Conservation (phyloP, 257 asterid species). For the Solanum lignicaule region DNA sequence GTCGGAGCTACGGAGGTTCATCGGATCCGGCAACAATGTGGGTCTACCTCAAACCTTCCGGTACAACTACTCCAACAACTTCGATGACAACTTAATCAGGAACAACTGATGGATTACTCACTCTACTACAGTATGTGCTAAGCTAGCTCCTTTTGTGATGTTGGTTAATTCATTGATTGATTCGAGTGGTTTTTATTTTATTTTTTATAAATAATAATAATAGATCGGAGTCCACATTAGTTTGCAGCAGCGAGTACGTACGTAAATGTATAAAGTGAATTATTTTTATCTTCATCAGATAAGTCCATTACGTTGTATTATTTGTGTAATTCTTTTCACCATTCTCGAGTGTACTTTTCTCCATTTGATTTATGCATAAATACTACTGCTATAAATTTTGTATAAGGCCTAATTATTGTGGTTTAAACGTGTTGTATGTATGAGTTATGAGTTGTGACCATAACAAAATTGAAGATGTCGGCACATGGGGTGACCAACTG, state of each 20-base stretch:
- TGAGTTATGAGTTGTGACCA: background rate
- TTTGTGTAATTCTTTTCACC: background rate
- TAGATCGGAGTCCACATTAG: background rate
- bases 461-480: background rate
- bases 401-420: background rate
- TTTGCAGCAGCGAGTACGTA: background rate
- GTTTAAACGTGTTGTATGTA: background rate
- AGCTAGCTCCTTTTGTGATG: background rate
- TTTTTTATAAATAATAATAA: background rate
- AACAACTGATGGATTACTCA: background rate
- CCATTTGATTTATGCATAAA: background rate
- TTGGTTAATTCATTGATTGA: background rate
- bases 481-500: background rate
- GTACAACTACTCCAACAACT: constrained; percentile 31
- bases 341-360: background rate
- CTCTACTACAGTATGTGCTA: background rate
- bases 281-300: background rate
- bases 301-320: background rate
- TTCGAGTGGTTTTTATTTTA: background rate
- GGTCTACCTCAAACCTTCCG: constrained; percentile 71
- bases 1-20: constrained; percentile 50
- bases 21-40: constrained; percentile 37
- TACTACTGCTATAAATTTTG: background rate
- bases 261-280: background rate
- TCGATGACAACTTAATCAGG: background rate